Conservation (phyloP, 768 basidiomycete species). For the Botryobasidium botryosum region DNA sequence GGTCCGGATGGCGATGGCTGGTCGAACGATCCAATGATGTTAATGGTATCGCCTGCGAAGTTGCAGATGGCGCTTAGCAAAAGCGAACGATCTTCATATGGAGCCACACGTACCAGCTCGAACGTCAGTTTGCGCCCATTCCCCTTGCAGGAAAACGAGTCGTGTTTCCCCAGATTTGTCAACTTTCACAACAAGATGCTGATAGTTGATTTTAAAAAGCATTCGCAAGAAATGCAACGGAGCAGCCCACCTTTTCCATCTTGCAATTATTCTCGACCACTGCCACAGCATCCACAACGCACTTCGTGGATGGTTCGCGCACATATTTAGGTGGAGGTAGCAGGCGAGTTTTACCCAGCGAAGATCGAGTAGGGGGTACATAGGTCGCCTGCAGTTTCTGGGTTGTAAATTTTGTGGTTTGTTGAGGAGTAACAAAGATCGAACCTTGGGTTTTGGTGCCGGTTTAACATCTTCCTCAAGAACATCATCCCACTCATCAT, state of each 20-base stretch:
- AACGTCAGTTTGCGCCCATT: constrained; percentile 57
- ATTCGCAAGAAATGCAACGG: background rate
- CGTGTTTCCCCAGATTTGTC: constrained; percentile 18
- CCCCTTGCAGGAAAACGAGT: constrained; percentile 51
- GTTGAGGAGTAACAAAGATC: no score
- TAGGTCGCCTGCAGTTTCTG: no score
- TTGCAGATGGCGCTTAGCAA: background rate
- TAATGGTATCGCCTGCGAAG: constrained; percentile 55
- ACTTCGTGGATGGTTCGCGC: constrained; percentile 34
- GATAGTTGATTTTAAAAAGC: background rate
- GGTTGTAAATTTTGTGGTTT: no score
- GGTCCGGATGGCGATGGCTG: constrained; percentile 20
- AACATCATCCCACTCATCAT: no score
- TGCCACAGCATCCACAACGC: constrained; percentile 32
- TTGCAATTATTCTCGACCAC: constrained; percentile 20
- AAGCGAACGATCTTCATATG: background rate
- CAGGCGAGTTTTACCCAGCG: no score
- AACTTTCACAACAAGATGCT: constrained; percentile 38
- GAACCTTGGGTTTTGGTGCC: no score
- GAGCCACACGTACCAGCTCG: constrained; percentile 30
- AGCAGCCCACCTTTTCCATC: constrained; percentile 30
- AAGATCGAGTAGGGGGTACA: no score
- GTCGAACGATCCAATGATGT: constrained; percentile 41
- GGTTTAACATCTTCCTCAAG: no score
- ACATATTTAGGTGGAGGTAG: constrained; percentile 12